These are phyloP conservation scores for Athelia psychrophila DNA, from an alignment of 1,284 basidiomycete genomes.

Conservation along the genomic window DNA sequence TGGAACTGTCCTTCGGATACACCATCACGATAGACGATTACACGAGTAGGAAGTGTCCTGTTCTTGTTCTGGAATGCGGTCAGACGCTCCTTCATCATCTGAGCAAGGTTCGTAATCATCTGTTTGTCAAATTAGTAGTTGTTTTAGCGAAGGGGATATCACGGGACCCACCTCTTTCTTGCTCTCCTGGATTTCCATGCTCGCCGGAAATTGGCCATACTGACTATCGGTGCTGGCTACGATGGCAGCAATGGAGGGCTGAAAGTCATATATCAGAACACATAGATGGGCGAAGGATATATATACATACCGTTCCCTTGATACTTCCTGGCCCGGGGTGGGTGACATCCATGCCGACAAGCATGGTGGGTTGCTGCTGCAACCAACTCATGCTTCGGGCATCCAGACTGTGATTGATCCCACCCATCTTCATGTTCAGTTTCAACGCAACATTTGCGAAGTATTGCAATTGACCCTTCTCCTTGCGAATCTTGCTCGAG, in stretches of 20 bases:
- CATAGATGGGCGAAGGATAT: background rate
- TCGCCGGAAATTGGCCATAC: constrained; percentile 71
- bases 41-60: constrained; percentile 49
- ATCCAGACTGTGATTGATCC: constrained; percentile 69
- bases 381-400: constrained; percentile 52
- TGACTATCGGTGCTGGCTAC: constrained; percentile 65
- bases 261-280: background rate
- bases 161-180: constrained; percentile 63
- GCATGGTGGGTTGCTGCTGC: constrained; percentile 59
- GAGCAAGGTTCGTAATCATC: constrained; percentile 67
- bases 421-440: constrained; percentile 79
- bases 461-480: constrained; percentile 42
- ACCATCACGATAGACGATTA: constrained; percentile 77
- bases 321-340: constrained; percentile 71
- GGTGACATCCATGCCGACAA: constrained; percentile 83
- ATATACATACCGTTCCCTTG: constrained; percentile 41
- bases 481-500: constrained; percentile 56
- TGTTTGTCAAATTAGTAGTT: constrained; percentile 31
- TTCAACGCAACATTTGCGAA: constrained; percentile 43
- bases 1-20: constrained; percentile 79
- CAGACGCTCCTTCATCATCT: constrained; percentile 72
- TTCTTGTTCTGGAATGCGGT: constrained; percentile 47
- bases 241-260: constrained; percentile 77
- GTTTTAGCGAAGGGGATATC: constrained; percentile 13
- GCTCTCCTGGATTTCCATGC: constrained; percentile 67